Evolutionary conservation across 2,329 filamentous ascomycete species (phyloP).

Genomic region (Colletotrichum shisoi): DNA sequence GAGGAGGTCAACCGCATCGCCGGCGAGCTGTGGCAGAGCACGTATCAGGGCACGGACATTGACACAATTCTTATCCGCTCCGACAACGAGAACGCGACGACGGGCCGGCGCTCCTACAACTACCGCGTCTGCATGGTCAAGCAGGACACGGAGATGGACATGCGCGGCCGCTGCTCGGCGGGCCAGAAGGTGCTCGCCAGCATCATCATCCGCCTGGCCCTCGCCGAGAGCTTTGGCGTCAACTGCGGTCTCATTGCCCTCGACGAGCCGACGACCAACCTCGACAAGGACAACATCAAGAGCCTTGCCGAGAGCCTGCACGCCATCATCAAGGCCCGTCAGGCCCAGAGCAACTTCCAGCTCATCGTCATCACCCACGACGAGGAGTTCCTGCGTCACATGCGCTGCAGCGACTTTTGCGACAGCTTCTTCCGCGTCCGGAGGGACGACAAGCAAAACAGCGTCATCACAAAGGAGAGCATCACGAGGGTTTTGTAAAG

Average conservation of each 20-base stretch:
- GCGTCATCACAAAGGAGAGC: slow-evolving; percentile 77
- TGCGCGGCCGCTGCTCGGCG: slow-evolving; percentile 95
- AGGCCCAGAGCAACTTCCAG: slow-evolving; percentile 93
- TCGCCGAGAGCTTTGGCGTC: slow-evolving; percentile 94
- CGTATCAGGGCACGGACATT: slow-evolving; percentile 96
- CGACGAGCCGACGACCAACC: slow-evolving; percentile 96
- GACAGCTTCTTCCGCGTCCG: slow-evolving; percentile 91
- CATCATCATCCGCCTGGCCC: slow-evolving; percentile 95
- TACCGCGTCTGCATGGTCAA: slow-evolving; percentile 99
- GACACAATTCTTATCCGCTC: slow-evolving; percentile 96
- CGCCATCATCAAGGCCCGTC: slow-evolving; percentile 82
- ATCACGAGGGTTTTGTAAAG: slow-evolving; percentile 59
- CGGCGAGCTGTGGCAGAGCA: slow-evolving; percentile 94
- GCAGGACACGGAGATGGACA: slow-evolving; percentile 97
- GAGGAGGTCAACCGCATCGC: slow-evolving; percentile 96
- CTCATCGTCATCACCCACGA: slow-evolving; percentile 99
- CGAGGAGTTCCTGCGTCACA: slow-evolving; percentile 90
- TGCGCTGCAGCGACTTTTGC: slow-evolving; percentile 92
- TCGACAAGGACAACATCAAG: slow-evolving; percentile 93
- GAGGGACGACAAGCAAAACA: slow-evolving; percentile 85
- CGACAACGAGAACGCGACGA: slow-evolving; percentile 74
- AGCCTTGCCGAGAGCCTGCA: slow-evolving; percentile 85
- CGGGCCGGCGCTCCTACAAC: slow-evolving; percentile 86
- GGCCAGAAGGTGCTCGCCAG: slow-evolving; percentile 95
- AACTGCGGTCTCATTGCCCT: slow-evolving; percentile 96